These are phyloP conservation scores for Penicillium crystallinum DNA, from an alignment of 495 filamentous ascomycete species.

Conservation along the genomic window DNA sequence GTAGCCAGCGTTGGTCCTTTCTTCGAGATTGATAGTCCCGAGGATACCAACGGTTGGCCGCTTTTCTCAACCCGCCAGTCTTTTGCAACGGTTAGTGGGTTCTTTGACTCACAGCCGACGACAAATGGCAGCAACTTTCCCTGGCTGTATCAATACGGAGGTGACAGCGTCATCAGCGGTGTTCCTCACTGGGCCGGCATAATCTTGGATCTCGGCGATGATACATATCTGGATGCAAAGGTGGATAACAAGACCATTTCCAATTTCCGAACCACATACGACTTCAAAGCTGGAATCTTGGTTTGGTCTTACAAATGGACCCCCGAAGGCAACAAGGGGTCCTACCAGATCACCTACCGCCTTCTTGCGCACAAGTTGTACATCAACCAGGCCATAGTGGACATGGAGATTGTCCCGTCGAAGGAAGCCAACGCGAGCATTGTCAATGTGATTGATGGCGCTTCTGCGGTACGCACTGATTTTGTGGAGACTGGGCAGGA, in stretches of 20 bases:
- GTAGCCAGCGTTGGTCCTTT: slow-evolving; percentile 64
- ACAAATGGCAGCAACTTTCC: slow-evolving; percentile 64
- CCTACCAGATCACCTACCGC: slow-evolving; percentile 53
- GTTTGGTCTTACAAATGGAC: slow-evolving; percentile 66
- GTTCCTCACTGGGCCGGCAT: slow-evolving; percentile 66
- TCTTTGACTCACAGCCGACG: slow-evolving; percentile 60
- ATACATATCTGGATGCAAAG: slow-evolving; percentile 54
- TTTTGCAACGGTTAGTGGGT: slow-evolving; percentile 70
- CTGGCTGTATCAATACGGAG: slow-evolving; percentile 68
- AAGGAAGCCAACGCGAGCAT: slow-evolving; percentile 44
- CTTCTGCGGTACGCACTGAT: slow-evolving; percentile 52
- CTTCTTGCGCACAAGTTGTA: slow-evolving; percentile 58
- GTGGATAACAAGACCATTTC: slow-evolving; percentile 56
- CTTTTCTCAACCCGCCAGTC: slow-evolving; percentile 61
- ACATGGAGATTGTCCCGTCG: slow-evolving; percentile 49
- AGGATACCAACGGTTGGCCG: slow-evolving; percentile 70
- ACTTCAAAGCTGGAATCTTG: slow-evolving; percentile 57
- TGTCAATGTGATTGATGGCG: slow-evolving; percentile 56
- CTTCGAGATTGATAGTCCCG: slow-evolving; percentile 52
- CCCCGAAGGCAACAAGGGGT: slow-evolving; percentile 43
- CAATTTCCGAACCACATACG: slow-evolving; percentile 56
- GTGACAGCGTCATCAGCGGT: slow-evolving; percentile 68
- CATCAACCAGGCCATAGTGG: slow-evolving; percentile 58
- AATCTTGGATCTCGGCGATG: slow-evolving; percentile 51
- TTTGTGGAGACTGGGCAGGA: slow-evolving; percentile 49